Evolutionary conservation across 1,284 basidiomycete genomes (phyloP).

Genomic region (Coriolopsis trogii): DNA sequence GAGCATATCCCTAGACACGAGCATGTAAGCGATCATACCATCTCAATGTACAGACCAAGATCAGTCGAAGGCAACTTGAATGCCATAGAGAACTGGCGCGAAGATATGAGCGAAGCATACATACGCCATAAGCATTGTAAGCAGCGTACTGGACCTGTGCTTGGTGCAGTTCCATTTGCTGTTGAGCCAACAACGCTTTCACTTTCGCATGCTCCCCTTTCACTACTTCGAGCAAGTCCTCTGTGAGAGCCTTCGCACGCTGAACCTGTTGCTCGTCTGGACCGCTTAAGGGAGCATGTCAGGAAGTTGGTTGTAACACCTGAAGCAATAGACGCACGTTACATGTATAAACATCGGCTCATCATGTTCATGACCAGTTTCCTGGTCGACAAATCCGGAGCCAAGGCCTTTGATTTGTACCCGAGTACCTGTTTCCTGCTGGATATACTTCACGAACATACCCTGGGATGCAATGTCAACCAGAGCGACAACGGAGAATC

Average conservation of each 20-base stretch:
- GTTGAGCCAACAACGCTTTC: constrained; percentile 57
- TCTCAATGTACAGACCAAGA: constrained; percentile 32
- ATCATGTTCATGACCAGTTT: constrained; percentile 88
- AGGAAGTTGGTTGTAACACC: neutral
- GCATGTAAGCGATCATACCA: constrained; percentile 30
- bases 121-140: constrained; percentile 63
- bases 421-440: constrained; percentile 92
- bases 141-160: constrained; percentile 79
- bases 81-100: constrained; percentile 20
- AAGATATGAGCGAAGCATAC: constrained; percentile 39
- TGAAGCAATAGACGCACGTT: constrained; percentile 56
- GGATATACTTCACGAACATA: constrained; percentile 98
- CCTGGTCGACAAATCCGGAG: constrained; percentile 94
- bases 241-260: constrained; percentile 85
- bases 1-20: constrained; percentile 56
- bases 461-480: constrained; percentile 53
- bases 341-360: constrained; percentile 96
- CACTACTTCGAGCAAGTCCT: constrained; percentile 88
- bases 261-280: constrained; percentile 88
- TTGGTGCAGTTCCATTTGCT: constrained; percentile 83
- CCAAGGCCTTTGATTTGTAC: constrained; percentile 99
- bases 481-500: neutral
- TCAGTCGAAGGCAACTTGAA: constrained; percentile 25
- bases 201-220: constrained; percentile 87
- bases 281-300: constrained; percentile 52